A percentile compares a stretch with the other conserved stretches of the same genome.
phyloP scores from a whole-genome alignment of 352 stramenopile species.

The Elongisporangium anandrum region DNA sequence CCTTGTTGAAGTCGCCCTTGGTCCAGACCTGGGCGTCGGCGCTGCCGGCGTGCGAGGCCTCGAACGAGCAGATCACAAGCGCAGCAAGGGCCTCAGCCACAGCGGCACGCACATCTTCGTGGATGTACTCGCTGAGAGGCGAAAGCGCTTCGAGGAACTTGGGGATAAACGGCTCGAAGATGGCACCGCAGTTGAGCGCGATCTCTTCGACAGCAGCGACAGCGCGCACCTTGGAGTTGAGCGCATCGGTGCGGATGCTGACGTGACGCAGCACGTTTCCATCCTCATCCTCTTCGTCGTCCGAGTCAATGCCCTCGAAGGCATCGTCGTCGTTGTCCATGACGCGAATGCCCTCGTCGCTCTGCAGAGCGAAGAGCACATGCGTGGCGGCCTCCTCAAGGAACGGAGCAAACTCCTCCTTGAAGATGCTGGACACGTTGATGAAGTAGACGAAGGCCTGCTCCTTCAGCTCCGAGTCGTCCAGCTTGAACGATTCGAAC shows the following conservation, averaged over 20 bases:
- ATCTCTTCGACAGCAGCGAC: slow-evolving; percentile 82
- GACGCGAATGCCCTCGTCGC: slow-evolving; percentile 71
- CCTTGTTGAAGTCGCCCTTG: slow-evolving; percentile 81
- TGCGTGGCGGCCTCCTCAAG: slow-evolving; percentile 75
- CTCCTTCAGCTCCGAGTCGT: slow-evolving; percentile 96
- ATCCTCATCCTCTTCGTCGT: slow-evolving; percentile 76
- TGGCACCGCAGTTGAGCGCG: slow-evolving; percentile 68
- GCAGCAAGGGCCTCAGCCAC: slow-evolving; percentile 76
- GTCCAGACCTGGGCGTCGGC: slow-evolving; percentile 83
- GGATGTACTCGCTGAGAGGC: slow-evolving; percentile 81
- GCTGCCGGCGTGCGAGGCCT: slow-evolving; percentile 64
- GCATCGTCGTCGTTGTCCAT: slow-evolving; percentile 70
- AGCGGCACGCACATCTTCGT: slow-evolving; percentile 79
- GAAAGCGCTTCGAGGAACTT: slow-evolving; percentile 79
- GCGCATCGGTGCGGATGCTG: slow-evolving; percentile 82
- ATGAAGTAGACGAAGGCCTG: slow-evolving; percentile 98
- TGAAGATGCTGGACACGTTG: slow-evolving; percentile 98
- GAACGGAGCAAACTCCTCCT: slow-evolving; percentile 95
- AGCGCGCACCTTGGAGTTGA: slow-evolving; percentile 84
- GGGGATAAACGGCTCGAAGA: slow-evolving; percentile 83
- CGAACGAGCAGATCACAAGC: slow-evolving; percentile 84
- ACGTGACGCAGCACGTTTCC: slow-evolving; percentile 71
- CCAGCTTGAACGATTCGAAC: slow-evolving; percentile 89
- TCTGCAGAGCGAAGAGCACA: slow-evolving; percentile 69
- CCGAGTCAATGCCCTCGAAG: slow-evolving; percentile 68